A percentile compares a stretch with the other conserved stretches of the same genome.
These are phyloP conservation scores for Pestalotiopsis sp. DNA, from an alignment of 2,329 filamentous ascomycete genomes.

Conservation along the genomic window DNA sequence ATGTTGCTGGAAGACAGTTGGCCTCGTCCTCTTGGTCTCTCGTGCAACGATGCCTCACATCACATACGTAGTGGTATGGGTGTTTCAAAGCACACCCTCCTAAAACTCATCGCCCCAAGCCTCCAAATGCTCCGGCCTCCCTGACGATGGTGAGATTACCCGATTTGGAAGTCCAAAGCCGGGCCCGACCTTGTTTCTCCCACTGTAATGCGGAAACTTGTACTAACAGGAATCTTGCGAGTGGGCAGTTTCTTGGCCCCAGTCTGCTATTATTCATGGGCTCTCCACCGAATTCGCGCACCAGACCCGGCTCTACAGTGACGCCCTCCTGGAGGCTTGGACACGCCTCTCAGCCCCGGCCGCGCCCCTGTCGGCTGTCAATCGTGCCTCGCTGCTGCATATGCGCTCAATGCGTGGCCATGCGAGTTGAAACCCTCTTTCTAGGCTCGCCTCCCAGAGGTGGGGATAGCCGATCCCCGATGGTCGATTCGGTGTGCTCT, in stretches of 20 bases:
- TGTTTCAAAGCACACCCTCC: conserved; percentile 6
- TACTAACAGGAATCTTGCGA: conserved; percentile 4
- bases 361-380: too few species aligned
- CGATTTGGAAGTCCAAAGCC: conserved; percentile 2
- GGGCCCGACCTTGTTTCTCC: conserved; percentile 5
- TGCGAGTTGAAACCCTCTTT: too few species aligned
- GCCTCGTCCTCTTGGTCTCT: not conserved
- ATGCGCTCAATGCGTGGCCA: too few species aligned
- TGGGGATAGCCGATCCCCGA: too few species aligned
- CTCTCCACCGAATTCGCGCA: conserved; percentile 13
- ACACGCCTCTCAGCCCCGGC: too few species aligned
- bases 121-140: not conserved
- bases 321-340: too few species aligned
- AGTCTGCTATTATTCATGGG: conserved; percentile 13
- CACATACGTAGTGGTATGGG: not conserved
- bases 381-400: too few species aligned
- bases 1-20: not conserved
- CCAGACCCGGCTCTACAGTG: not conserved
- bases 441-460: too few species aligned
- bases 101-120: not conserved
- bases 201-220: conserved; percentile 9
- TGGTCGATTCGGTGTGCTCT: too few species aligned
- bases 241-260: conserved; percentile 2
- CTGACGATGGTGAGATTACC: not conserved
- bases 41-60: not conserved